These are phyloP conservation scores for Takashimella koratensis DNA, from an alignment of 1,284 basidiomycete genomes.

Conservation along the genomic window DNA sequence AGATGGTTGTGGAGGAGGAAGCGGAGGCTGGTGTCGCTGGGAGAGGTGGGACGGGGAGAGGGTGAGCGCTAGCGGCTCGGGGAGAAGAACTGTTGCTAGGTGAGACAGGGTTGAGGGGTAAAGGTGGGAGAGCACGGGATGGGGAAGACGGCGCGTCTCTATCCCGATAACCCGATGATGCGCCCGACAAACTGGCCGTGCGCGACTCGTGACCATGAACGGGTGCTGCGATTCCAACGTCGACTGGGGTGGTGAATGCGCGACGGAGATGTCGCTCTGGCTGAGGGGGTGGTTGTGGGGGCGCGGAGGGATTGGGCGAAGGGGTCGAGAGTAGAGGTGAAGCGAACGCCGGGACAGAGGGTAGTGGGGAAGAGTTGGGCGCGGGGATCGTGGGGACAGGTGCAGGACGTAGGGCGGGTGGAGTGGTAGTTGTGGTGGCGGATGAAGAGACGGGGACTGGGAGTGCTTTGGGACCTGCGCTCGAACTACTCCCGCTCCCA, in stretches of 20 bases:
- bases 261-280: slow-evolving; percentile 39
- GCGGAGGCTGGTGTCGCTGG: slow-evolving; percentile 11
- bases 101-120: slow-evolving; percentile 14
- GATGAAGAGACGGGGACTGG: neutral
- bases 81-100: slow-evolving; percentile 4
- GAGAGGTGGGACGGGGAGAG: slow-evolving; percentile 8
- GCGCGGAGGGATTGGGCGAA: slow-evolving; percentile 11
- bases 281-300: slow-evolving; percentile 43
- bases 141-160: slow-evolving; percentile 24
- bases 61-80: slow-evolving; percentile 1
- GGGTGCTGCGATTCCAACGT: neutral
- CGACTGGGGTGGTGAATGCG: slow-evolving; percentile 34
- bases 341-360: slow-evolving; percentile 17
- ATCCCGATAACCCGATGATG: neutral
- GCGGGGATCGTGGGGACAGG: slow-evolving; percentile 27
- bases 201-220: slow-evolving; percentile 16
- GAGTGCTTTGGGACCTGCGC: neutral
- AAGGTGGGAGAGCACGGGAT: slow-evolving; percentile 31
- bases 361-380: slow-evolving; percentile 28
- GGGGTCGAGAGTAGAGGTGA: slow-evolving; percentile 14
- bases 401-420: neutral
- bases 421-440: neutral
- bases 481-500: neutral
- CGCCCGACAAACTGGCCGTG: slow-evolving; percentile 13
- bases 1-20: neutral